A percentile compares a stretch with the other conserved stretches of the same genome.
Conservation (phyloP, 1,139 yeast species). For the Saccharomyces hybrid region DNA sequence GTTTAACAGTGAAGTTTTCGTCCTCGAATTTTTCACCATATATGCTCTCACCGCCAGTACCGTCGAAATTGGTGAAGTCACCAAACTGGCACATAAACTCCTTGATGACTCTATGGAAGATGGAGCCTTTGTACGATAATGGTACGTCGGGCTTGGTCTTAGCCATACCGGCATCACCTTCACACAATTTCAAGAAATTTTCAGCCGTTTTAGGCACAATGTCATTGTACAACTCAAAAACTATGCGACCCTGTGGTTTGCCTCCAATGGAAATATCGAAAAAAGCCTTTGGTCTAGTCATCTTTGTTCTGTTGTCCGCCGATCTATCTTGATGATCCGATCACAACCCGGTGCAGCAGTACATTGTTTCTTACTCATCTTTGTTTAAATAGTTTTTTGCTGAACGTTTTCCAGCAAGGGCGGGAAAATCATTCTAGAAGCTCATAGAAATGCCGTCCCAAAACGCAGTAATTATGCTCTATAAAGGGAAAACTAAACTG, state of each 20-base stretch:
- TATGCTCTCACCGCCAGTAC: slow-evolving; percentile 92
- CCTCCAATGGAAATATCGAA: slow-evolving; percentile 70
- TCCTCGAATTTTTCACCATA: slow-evolving; percentile 95
- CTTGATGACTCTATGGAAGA: slow-evolving; percentile 87
- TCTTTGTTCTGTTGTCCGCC: slow-evolving; percentile 3
- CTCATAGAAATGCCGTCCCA: neutral
- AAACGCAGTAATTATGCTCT: neutral
- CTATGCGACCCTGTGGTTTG: slow-evolving; percentile 60
- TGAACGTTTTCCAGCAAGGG: neutral
- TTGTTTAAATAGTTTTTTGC: neutral
- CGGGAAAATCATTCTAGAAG: slow-evolving; percentile 1
- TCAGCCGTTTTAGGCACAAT: slow-evolving; percentile 90
- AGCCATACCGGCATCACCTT: slow-evolving; percentile 79
- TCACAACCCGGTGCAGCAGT: neutral
- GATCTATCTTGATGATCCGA: neutral
- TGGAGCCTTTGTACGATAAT: slow-evolving; percentile 65
- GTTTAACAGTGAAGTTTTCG: slow-evolving; percentile 71
- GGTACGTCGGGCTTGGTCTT: slow-evolving; percentile 49
- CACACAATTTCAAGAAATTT: slow-evolving; percentile 82
- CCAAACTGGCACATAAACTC: slow-evolving; percentile 95
- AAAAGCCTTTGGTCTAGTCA: slow-evolving; percentile 52
- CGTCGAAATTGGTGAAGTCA: slow-evolving; percentile 82
- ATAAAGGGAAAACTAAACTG: neutral
- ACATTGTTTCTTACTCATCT: neutral
- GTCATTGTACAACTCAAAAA: slow-evolving; percentile 68